Base-by-base conservation (phyloP, 2,329 filamentous ascomycete species). In the Exophiala calicioides region DNA sequence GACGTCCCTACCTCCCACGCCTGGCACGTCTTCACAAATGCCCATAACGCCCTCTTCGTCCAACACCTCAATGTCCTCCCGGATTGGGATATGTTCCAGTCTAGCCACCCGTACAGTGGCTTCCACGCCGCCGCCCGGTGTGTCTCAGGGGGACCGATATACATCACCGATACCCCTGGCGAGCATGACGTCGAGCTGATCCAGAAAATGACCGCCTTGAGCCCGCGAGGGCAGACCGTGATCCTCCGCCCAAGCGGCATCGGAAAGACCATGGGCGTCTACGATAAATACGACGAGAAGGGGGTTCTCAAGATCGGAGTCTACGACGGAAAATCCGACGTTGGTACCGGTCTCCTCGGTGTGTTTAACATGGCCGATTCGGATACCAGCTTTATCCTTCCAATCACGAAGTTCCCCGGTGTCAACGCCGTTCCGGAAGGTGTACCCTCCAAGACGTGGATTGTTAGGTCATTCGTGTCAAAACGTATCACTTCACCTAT, bases 21-120 rank as follows among this genome's bases (percentile, higher is more conserved):
- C 0, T 98, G 93, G 91, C 93, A 98, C 65, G 79, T 97, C 26
- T 98, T 94, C 75, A 82, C 85, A 54, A 98, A 97, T 62, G 91
- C 91, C 0, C 87, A 96, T 67, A 96, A 95, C 64, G 77, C 81
- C 23, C 74, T 97, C 1, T 73, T 97, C 10, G 90, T 86, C 2
- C 83, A 88, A 53, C 85, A 93, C 61, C 74, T 97, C 23, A 95
- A 96, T 58, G 80, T 89, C 1, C 69, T 97, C 1, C 91, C 93
- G 0, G 90, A 96, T 65, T 86, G 82, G 82, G 82, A 86, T 60
- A 86, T 86, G 82, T 86, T 86, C 60, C 82, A 86, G 59, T 85
- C 82, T 1, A 74, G 71, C 15, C 81, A 85, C 56, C 69, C 76
- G 1, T 95, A 88, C 64, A 86, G 86, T 0, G 80, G 78, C 0